A percentile compares a stretch with the other conserved stretches of the same genome.
These are phyloP conservation scores for Backusella morwellensis DNA, from an alignment of 192 early-diverging fungal species.

Conservation along the genomic window DNA sequence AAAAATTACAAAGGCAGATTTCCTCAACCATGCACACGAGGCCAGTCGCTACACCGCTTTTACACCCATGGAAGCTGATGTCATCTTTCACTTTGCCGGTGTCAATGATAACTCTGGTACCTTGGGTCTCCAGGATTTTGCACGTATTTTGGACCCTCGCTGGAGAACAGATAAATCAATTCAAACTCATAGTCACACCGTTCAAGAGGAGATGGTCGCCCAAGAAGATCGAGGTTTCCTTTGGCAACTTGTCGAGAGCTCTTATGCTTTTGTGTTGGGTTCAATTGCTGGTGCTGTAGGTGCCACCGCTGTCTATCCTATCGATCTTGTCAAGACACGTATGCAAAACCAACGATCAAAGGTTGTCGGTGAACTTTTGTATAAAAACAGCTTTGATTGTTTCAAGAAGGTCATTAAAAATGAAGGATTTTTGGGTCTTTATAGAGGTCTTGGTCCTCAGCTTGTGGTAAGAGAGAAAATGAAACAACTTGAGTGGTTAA, in stretches of 20 bases:
- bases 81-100: constrained; percentile 67
- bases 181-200: background rate
- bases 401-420: constrained; percentile 93
- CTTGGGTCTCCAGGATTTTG: constrained; percentile 48
- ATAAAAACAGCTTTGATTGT: constrained; percentile 95
- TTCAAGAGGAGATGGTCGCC: background rate
- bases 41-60: constrained; percentile 57
- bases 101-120: constrained; percentile 47
- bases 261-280: constrained; percentile 69
- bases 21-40: constrained; percentile 53
- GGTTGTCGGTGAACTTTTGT: constrained; percentile 87
- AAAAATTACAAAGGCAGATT: constrained; percentile 61
- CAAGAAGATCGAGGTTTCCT: constrained; percentile 25
- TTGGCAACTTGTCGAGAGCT: constrained; percentile 29
- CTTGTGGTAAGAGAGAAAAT: constrained; percentile 64
- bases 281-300: constrained; percentile 92
- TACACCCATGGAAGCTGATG: constrained; percentile 75
- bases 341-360: constrained; percentile 97
- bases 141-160: constrained; percentile 50
- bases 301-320: constrained; percentile 93
- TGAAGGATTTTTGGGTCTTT: constrained; percentile 88
- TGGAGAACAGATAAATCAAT: constrained; percentile 40
- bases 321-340: constrained; percentile 97
- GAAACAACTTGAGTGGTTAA: background rate
- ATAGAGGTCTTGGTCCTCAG: constrained; percentile 91